A percentile compares a stretch with the other conserved stretches of the same genome.
phyloP scores from a whole-genome alignment of 352 stramenopile genomes.

The Globisporangium yorkense region DNA sequence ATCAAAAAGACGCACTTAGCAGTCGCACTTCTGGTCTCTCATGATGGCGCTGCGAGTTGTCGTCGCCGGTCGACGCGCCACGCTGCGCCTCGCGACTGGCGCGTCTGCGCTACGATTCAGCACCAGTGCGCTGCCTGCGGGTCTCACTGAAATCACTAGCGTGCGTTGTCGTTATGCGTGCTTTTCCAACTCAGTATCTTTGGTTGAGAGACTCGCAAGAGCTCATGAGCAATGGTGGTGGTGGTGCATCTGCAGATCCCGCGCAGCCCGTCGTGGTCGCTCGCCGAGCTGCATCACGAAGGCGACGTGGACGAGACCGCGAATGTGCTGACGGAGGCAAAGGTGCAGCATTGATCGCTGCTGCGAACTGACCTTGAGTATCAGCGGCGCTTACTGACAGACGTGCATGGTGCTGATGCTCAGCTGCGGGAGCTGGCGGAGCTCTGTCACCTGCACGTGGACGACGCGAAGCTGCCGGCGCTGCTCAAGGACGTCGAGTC shows the following conservation, averaged over 20 bases:
- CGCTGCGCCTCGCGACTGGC: neutral
- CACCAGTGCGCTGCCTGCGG: slow-evolving; percentile 27
- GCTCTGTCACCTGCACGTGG: slow-evolving; percentile 77
- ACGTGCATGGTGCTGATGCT: neutral
- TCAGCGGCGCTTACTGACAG: neutral
- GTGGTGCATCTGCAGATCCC: slow-evolving; percentile 30
- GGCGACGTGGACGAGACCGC: slow-evolving; percentile 32
- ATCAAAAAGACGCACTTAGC: too few relatives aligned
- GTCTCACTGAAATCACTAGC: slow-evolving; percentile 52
- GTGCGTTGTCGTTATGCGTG: slow-evolving; percentile 13
- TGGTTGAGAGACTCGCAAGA: too few relatives aligned
- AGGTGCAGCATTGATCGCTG: slow-evolving; percentile 22
- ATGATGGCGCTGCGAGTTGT: neutral
- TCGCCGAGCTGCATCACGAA: slow-evolving; percentile 73
- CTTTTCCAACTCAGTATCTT: too few relatives aligned
- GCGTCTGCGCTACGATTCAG: neutral
- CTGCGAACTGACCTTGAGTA: too few relatives aligned
- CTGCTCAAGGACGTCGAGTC: slow-evolving; percentile 80
- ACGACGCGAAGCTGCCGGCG: slow-evolving; percentile 55
- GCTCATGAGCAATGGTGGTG: too few relatives aligned
- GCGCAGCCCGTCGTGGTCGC: slow-evolving; percentile 70
- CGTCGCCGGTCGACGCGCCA: neutral
- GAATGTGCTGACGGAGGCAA: slow-evolving; percentile 51
- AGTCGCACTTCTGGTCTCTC: too few relatives aligned
- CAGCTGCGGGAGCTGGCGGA: slow-evolving; percentile 74